Base-by-base conservation (phyloP, 129 eudicot genomes). In the Saussurea involucrata region DNA sequence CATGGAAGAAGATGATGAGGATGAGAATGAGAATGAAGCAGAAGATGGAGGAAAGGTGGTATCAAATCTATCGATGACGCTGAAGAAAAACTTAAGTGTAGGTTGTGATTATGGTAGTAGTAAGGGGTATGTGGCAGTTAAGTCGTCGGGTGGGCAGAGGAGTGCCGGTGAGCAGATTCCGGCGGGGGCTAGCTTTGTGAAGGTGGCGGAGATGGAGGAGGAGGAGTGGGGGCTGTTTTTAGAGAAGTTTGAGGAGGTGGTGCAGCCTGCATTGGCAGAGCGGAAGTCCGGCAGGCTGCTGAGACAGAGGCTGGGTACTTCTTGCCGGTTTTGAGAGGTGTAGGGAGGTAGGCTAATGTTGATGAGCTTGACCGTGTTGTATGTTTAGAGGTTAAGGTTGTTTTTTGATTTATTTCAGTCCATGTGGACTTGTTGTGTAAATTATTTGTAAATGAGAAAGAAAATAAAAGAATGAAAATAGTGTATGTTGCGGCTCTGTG, bases 91-190 rank as follows among this genome's bases (percentile, higher is more conserved):
- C 29, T 74, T 83, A 1, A 83, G 87, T 77, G 69, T 88, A 24
- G 93, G 93, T 40, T 40, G 49, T 40, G 49, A 40, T 36, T 92
- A 87, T 77, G 88, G 75, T 58, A 77, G 83, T 80, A 87, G 78
- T 15, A 44, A 74, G 40, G 85, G 88, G 0, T 78, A 49, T 76
- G 75, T 82, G 73, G 85, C 78, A 15, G 63, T 58, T 0, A 83
- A 65, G 76, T 82, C 91, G 1, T 93, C 96, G 6, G 83, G 90
- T 1, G 97, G 97, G 29, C 96, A 86, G 58, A 80, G 96, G 78
- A 95, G 99, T 61, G 99, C 97, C 10, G 86, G 79, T 20, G 99
- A 95, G 90, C 97, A 92, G 86, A 82, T 88, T 10, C 97, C 96
- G 25, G 87, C 82, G 3, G 87, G 99, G 72, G 88, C 66, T 5